A percentile compares a stretch with the other conserved stretches of the same genome.
Evolutionary conservation across 2,329 filamentous ascomycete genomes (phyloP).

Genomic region (Nigrograna mackinnonii): DNA sequence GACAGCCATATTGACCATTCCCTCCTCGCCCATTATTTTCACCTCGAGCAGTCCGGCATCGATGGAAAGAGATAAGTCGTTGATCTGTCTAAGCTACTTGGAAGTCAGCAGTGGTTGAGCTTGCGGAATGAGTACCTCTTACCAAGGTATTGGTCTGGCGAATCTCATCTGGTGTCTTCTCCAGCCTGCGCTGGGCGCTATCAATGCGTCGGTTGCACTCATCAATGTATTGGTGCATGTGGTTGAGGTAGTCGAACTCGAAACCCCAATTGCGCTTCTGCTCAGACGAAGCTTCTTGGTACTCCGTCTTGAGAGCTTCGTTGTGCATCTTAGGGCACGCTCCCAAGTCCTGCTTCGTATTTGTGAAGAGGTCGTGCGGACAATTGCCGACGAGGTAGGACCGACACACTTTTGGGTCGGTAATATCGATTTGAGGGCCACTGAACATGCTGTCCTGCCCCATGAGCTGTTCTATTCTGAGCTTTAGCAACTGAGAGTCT

Average conservation of each 20-base stretch:
- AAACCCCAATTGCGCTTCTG: constrained; percentile 83
- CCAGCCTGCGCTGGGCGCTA: constrained; percentile 81
- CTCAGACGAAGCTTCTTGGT: constrained; percentile 71
- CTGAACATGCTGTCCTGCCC: constrained; percentile 78
- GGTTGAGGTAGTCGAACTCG: constrained; percentile 94
- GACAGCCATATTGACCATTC: constrained; percentile 78
- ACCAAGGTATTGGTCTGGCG: constrained; percentile 87
- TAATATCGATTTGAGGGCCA: constrained; percentile 81
- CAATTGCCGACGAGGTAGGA: constrained; percentile 93
- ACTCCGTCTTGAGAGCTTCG: constrained; percentile 87
- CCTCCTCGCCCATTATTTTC: constrained; percentile 79
- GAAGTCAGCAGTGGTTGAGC: constrained; percentile 14
- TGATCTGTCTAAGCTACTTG: constrained; percentile 74
- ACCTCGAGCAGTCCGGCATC: constrained; percentile 84
- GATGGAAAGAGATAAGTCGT: constrained; percentile 77
- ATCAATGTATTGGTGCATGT: constrained; percentile 95
- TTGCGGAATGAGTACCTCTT: constrained; percentile 17
- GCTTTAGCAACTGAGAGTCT: constrained; percentile 16
- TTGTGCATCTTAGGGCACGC: constrained; percentile 86
- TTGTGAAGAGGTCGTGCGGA: constrained; percentile 98
- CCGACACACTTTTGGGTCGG: constrained; percentile 90
- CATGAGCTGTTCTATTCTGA: constrained; percentile 79
- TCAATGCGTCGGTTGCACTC: constrained; percentile 96
- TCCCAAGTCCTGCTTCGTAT: constrained; percentile 97
- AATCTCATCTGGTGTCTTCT: constrained; percentile 98